phyloP scores from a whole-genome alignment of 345 rosid species.

The Brassica incana region DNA sequence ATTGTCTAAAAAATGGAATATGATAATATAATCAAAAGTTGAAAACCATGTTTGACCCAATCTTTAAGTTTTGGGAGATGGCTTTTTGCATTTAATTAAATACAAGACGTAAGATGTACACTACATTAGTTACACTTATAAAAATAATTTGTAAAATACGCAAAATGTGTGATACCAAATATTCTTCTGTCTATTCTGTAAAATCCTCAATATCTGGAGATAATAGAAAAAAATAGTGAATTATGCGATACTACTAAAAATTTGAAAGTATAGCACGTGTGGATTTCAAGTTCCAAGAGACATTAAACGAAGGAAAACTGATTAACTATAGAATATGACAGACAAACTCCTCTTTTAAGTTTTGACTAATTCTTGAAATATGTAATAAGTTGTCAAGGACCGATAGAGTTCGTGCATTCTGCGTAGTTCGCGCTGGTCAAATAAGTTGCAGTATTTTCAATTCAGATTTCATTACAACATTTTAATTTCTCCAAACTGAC shows the following conservation, averaged over 20 bases:
- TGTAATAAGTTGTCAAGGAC: not conserved
- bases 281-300: constrained; percentile 21
- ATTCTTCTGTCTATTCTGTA: not conserved
- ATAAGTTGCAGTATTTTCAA: not conserved
- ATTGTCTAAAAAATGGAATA: not conserved
- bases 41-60: constrained; percentile 25
- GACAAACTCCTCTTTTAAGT: constrained; percentile 20
- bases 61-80: not conserved
- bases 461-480: not conserved
- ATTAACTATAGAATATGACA: constrained; percentile 16
- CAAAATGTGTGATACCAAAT: not conserved
- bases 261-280: constrained; percentile 15
- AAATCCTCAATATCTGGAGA: constrained; percentile 24
- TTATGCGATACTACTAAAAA: not conserved
- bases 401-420: constrained; percentile 7
- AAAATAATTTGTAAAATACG: not conserved
- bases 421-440: constrained; percentile 10
- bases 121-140: not conserved
- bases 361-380: constrained; percentile 17
- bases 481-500: not conserved
- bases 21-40: not conserved
- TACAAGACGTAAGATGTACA: constrained; percentile 17
- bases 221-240: not conserved
- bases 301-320: not conserved
- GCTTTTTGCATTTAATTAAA: not conserved